Evolutionary conservation across 2,329 filamentous ascomycete species (phyloP), one percentile per base, ranked within the genome.

Genomic region (Apiospora kogelbergensis): DNA sequence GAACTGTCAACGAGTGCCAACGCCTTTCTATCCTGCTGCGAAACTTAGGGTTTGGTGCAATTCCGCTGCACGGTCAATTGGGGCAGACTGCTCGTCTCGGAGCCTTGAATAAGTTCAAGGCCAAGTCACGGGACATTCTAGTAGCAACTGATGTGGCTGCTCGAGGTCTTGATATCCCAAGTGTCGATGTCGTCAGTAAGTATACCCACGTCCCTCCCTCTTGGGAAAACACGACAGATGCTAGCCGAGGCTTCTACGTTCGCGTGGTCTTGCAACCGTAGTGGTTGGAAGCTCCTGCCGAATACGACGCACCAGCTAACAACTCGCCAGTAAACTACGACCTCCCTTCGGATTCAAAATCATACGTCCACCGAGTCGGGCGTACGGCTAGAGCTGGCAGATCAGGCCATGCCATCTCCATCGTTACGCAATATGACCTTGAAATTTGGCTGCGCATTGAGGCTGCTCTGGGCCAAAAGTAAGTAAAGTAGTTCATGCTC

Each of bases 71-170:
- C 80, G 96, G 95, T 10, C 93, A 97, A 77, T 88, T 99, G 66
- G 94, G 90, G 1, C 96, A 99, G 79, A 93, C 93, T 1, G 88
- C 93, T 20, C 93, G 96, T 73, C 83, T 98, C 0, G 95, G 94
- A 7, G 93, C 96, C 0, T 84, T 99, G 10, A 93, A 92, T 78
- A 98, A 98, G 79, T 98, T 99, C 85, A 90, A 92, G 68, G 85
- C 91, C 3, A 90, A 91, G 9, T 89, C 87, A n/a, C 87, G 94
- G 53, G 90, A 97, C 73, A 95, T 99, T 46, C 88, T 99, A 4
- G 92, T 98, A 3, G 94, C 94, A 13, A 98, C 95, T 0, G 95
- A 98, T 78, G 93, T 98, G n/a, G 95, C 95, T 1, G 93, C 95
- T 0, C 90, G 95, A 78, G 95, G 95, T 85, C 85, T 98, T 7